Evolutionary conservation across 2,329 filamentous ascomycete species (phyloP).

Genomic region (Plectosphaerella plurivora): DNA sequence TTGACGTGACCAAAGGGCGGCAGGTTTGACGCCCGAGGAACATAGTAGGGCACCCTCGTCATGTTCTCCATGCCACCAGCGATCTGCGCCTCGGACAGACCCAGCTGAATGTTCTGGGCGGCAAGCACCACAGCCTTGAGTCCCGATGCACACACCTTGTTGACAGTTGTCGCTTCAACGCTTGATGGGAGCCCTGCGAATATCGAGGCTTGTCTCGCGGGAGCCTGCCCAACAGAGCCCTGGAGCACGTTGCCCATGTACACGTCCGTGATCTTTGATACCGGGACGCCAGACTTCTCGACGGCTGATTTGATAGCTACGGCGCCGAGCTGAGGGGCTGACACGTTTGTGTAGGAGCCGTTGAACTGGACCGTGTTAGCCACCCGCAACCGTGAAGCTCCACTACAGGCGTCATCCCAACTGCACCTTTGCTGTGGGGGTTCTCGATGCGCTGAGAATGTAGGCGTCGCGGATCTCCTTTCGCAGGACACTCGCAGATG

Average conservation of each 20-base stretch:
- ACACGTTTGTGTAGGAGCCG: constrained; percentile 77
- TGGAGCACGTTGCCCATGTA: constrained; percentile 98
- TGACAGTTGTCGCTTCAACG: constrained; percentile 87
- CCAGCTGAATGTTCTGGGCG: constrained; percentile 91
- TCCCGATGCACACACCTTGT: constrained; percentile 96
- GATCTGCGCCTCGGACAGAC: constrained; percentile 80
- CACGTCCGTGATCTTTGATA: constrained; percentile 79
- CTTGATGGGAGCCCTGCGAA: constrained; percentile 79
- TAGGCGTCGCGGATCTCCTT: constrained; percentile 86
- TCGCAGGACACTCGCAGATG: constrained; percentile 34
- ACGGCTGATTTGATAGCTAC: constrained; percentile 89
- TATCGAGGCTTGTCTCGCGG: constrained; percentile 84
- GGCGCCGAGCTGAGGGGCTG: constrained; percentile 84
- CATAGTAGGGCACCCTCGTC: constrained; percentile 88
- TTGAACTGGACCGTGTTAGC: constrained; percentile 65
- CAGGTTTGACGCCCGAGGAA: constrained; percentile 74
- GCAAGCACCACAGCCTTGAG: constrained; percentile 88
- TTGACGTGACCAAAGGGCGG: constrained; percentile 84
- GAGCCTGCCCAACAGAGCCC: constrained; percentile 79
- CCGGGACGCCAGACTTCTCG: constrained; percentile 77
- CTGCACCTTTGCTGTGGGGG: constrained; percentile 79
- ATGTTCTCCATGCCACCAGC: constrained; percentile 99
- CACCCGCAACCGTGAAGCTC: neutral
- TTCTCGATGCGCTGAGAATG: constrained; percentile 85
- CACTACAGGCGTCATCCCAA: neutral